Evolutionary conservation across 805 yeast genomes (phyloP), one percentile per base, ranked within the genome.

Genomic region (Lipomyces oligophaga): DNA sequence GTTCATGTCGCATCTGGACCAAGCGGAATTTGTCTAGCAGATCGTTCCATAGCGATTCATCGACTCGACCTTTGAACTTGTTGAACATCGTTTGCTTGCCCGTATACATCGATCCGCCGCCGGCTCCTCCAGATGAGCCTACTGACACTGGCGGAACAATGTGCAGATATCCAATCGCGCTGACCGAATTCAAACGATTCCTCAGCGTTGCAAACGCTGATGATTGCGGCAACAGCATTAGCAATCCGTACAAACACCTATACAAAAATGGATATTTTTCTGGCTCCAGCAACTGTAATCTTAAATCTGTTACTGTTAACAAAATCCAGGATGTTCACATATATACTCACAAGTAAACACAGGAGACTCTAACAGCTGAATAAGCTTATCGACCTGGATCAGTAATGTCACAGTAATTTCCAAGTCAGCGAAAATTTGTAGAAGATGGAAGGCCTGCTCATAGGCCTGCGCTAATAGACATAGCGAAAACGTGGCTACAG

Each of bases 201-300:
- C 83, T 83, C 54, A 93, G 71, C 0, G 85, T 79, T n/a, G 76
- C 79, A 63, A 86, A 93, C 0, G 97, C 95, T 10, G 85, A 76
- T 0, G 96, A 86, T 63, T 93, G 98, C 0, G 98, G 98, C 40
- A 93, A 67, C 4, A 93, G 73, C 98, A 93, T 93, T 49, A 93
- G 70, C 25, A 93, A 75, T 1, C 97, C 98, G 63, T 87, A 93
- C 25, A 93, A 73, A 43, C 96, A 85, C 62, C 87, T 86, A 72
- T 83, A 85, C 27, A 93, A 68, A 59, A 76, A 84, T 1, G 94
- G 95, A 61, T 84, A 76, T 53, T 76, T 78, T 38, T 81, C 85
- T 1, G 96, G 96, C 60, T 86, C 95, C 38, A 93, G 69, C n/a
- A 93, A 69, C 65, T 90, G 96, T 44, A 93, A 69, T 48, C 98